These are phyloP conservation scores for Trichoderma asperellum DNA, from an alignment of 2,329 filamentous ascomycete genomes.

Conservation along the genomic window DNA sequence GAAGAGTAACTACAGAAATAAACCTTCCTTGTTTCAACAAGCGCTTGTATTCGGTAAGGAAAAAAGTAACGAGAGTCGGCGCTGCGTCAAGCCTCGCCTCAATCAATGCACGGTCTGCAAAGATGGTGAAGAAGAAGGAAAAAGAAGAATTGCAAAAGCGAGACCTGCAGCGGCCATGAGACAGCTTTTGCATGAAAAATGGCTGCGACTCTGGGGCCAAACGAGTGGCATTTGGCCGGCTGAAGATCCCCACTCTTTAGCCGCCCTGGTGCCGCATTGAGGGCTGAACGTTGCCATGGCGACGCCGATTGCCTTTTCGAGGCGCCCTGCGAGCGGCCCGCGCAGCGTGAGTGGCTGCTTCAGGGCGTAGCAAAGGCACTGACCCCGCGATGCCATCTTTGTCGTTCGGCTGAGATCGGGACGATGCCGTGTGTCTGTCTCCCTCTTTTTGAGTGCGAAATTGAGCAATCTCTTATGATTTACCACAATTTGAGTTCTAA, in stretches of 20 bases:
- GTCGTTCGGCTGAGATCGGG: not conserved
- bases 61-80: conserved; percentile 8
- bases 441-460: not conserved
- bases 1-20: conserved; percentile 3
- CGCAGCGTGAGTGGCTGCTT: conserved; percentile 18
- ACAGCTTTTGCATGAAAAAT: conserved; percentile 26
- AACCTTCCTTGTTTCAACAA: not conserved
- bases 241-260: conserved; percentile 22
- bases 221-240: not conserved
- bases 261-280: not conserved
- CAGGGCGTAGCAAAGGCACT: not conserved
- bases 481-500: not conserved
- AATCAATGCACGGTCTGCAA: not conserved
- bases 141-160: not conserved
- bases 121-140: conserved; percentile 1
- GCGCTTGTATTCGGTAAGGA: not conserved
- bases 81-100: not conserved
- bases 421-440: not conserved
- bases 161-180: conserved; percentile 18
- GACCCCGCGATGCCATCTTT: not conserved
- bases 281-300: conserved; percentile 14
- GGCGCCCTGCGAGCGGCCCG: conserved; percentile 13
- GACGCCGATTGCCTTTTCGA: conserved; percentile 12
- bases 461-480: not conserved
- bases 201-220: not conserved